A percentile compares a stretch with the other conserved stretches of the same genome.
phyloP scores from a whole-genome alignment of 2,329 filamentous ascomycete species.

The Coniochaeta sp. region DNA sequence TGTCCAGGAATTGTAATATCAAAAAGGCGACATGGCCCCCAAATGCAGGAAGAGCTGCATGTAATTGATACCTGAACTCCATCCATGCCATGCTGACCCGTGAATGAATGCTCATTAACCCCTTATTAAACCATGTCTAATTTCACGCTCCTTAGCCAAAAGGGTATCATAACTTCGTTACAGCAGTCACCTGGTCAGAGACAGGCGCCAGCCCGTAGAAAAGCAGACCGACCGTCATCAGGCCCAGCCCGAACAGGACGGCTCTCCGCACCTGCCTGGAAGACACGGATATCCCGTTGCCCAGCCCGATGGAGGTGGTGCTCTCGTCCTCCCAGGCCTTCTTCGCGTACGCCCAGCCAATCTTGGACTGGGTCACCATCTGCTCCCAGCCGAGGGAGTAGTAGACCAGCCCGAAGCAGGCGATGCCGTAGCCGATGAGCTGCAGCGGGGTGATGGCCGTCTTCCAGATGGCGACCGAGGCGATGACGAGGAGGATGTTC shows the following conservation, averaged over 20 bases:
- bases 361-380: conserved; percentile 11
- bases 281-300: not conserved
- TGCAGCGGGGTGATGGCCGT: conserved; percentile 65
- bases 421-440: conserved; percentile 70
- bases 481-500: conserved; percentile 73
- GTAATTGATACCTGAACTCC: not conserved
- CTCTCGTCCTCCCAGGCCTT: conserved; percentile 6
- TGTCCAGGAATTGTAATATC: not conserved
- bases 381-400: conserved; percentile 37
- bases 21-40: not conserved
- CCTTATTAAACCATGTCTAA: not conserved
- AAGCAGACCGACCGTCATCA: not conserved
- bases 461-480: conserved; percentile 71
- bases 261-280: not conserved
- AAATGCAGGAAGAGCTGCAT: not conserved
- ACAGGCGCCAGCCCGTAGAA: not conserved
- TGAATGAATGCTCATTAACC: not conserved
- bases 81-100: not conserved
- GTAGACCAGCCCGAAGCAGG: conserved; percentile 42
- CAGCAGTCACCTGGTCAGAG: not conserved
- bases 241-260: not conserved
- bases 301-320: not conserved
- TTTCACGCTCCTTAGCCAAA: not conserved
- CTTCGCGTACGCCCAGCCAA: conserved; percentile 10
- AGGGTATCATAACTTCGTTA: not conserved